Percentiles rank a stretch among this genome's conserved stretches.
phyloP scores from a whole-genome alignment of 2,329 filamentous ascomycete species.

The Monilinia vaccinii-corymbosi region DNA sequence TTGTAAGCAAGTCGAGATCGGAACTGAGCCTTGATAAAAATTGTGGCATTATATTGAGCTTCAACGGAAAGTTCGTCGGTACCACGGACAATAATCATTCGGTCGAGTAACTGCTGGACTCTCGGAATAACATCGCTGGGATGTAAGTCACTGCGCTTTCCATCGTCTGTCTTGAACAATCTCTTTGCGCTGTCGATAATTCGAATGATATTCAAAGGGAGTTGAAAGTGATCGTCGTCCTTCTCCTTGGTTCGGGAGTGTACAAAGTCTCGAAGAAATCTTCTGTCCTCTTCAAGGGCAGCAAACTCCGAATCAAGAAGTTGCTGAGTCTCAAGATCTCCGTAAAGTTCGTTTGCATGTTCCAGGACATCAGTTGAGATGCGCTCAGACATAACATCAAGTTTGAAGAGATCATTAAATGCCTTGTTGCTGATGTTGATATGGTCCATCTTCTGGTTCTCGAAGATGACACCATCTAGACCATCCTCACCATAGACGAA shows the following conservation, averaged over 20 bases:
- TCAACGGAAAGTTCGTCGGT: conserved; percentile 73
- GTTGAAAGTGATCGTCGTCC: conserved; percentile 77
- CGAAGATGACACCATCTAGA: conserved; percentile 85
- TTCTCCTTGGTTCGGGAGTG: conserved; percentile 55
- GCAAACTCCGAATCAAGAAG: conserved; percentile 87
- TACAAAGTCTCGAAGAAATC: conserved; percentile 51
- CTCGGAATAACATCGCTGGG: conserved; percentile 79
- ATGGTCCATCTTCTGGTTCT: conserved; percentile 83
- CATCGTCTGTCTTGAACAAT: conserved; percentile 82
- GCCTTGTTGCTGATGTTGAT: conserved; percentile 69
- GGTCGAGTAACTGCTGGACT: conserved; percentile 64
- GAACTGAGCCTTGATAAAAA: conserved; percentile 85
- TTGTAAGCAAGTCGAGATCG: conserved; percentile 89
- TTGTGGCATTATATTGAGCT: conserved; percentile 79
- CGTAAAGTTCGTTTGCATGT: conserved; percentile 75
- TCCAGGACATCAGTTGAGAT: conserved; percentile 67
- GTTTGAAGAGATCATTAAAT: conserved; percentile 72
- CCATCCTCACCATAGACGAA: conserved; percentile 98
- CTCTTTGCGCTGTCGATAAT: conserved; percentile 86
- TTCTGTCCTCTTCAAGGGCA: conserved; percentile 63
- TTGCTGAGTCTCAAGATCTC: conserved; percentile 79
- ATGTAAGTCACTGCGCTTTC: conserved; percentile 78
- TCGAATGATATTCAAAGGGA: conserved; percentile 84
- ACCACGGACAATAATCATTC: conserved; percentile 79
- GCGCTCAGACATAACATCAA: conserved; percentile 67